Evolutionary conservation across 768 basidiomycete species (phyloP).

Genomic region (Hericium alpestre): DNA sequence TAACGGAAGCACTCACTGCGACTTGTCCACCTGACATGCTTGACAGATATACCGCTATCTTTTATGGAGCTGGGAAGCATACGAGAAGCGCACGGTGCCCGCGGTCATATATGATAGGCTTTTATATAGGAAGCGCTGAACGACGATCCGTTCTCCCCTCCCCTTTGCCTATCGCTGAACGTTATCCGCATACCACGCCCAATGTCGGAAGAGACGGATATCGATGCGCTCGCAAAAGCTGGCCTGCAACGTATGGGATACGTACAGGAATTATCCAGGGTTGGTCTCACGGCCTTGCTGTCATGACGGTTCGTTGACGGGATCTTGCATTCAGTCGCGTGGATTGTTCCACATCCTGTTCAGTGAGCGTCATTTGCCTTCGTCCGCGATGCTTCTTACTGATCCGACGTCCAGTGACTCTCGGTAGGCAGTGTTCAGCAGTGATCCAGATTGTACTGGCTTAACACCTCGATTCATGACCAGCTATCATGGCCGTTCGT

Average conservation of each 20-base stretch:
- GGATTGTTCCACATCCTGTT: constrained; percentile 2
- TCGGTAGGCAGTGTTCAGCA: background rate
- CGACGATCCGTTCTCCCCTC: background rate
- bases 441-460: background rate
- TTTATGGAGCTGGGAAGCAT: too few relatives aligned
- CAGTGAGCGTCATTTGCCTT: background rate
- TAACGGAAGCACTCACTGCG: too few relatives aligned
- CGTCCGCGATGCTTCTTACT: background rate
- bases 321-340: background rate
- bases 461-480: background rate
- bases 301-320: background rate
- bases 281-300: constrained; percentile 25
- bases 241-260: constrained; percentile 45
- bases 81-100: too few relatives aligned
- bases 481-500: constrained; percentile 58
- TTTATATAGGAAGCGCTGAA: too few relatives aligned
- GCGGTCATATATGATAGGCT: too few relatives aligned
- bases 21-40: too few relatives aligned
- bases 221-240: constrained; percentile 15
- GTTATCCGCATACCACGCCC: background rate
- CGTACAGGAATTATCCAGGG: constrained; percentile 36
- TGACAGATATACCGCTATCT: too few relatives aligned
- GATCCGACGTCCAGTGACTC: background rate
- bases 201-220: background rate
- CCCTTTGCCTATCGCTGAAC: background rate